Evolutionary conservation across 345 rosid species (phyloP), one percentile per base, ranked within the genome.

Genomic region (Syzygium jambos): DNA sequence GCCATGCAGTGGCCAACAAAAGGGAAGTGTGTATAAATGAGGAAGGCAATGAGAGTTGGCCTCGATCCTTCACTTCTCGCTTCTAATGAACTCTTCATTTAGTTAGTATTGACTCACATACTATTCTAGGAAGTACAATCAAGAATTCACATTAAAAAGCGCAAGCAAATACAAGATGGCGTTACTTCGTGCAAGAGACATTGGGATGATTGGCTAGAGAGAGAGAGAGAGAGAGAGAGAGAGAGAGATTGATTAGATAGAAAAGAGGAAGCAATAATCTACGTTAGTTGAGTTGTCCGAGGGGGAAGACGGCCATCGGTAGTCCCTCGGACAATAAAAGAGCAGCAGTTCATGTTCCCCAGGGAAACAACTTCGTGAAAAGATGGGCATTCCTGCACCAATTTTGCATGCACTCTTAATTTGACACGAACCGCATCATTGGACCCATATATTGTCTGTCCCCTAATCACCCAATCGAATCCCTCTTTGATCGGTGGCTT

Each of bases 341-440:
- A 55, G 85, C 78, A 73, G 13, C 29, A 41, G 85, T 15, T 87
- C 82, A 41, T 87, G 87, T 85, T 87, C 87, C 87, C 89, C 68
- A 46, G 77, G 87, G 84, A 63, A 89, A 87, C 89, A 85, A 83
- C 91, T 87, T 49, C 84, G 30, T 65, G 84, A 65, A 84, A 86
- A 65, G 86, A 84, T 53, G 51, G 21, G 85, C 43, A 59, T 63
- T 84, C 1, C 82, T 38, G 82, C 83, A 27, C n/a, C 27, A 10
- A 27, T 56, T 56, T 43, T 84, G 73, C 85, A 73, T 73, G 82
- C 82, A 19, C 85, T 73, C 56, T 41, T 83, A 78, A 46, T 83
- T 83, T 73, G 30, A 51, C 27, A 29, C 59, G 19, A 41, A 84
- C 59, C 49, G 13, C 55, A 27, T 85, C 59, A 55, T 55, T 55